Conservation (phyloP, 177 flowering plant species). For the Vitis hybrid region DNA sequence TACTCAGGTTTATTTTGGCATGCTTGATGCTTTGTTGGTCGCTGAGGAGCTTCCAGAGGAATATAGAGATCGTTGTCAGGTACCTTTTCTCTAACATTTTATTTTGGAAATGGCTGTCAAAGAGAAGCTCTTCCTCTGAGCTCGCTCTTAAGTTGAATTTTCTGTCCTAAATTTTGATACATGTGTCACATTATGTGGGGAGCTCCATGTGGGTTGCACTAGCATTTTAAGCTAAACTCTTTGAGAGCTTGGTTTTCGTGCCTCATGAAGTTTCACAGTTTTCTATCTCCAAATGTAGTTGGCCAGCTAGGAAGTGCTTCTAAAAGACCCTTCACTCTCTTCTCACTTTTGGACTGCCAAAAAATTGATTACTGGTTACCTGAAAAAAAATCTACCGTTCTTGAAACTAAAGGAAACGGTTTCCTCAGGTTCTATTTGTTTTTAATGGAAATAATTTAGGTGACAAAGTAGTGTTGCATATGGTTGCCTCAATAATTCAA, state of each 20-base stretch:
- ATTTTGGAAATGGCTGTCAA: neutral
- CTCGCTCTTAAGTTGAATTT: neutral
- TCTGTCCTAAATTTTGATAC: too few species aligned
- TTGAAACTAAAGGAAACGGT: neutral
- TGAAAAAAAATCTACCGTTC: neutral
- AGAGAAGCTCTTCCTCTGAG: neutral
- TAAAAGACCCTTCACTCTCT: neutral
- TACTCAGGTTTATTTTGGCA: slow-evolving; percentile 45
- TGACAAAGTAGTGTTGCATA: neutral
- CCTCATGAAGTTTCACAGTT: too few species aligned
- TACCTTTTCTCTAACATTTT: slow-evolving; percentile 9
- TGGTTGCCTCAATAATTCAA: neutral
- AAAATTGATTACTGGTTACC: neutral
- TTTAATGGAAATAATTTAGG: neutral
- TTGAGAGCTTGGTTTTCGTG: too few species aligned
- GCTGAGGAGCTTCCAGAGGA: slow-evolving; percentile 55
- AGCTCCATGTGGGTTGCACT: too few species aligned
- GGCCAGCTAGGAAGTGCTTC: too few species aligned
- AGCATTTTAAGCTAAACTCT: too few species aligned
- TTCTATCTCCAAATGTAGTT: too few species aligned
- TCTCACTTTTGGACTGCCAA: neutral
- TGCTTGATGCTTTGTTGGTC: slow-evolving; percentile 53
- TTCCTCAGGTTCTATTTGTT: neutral
- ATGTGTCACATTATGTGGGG: too few species aligned
- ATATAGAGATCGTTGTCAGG: slow-evolving; percentile 40